Percentiles rank a stretch among this genome's conserved stretches.
These are phyloP conservation scores for Posidonia australis DNA, from an alignment of 106 monocot genomes.

Conservation along the genomic window DNA sequence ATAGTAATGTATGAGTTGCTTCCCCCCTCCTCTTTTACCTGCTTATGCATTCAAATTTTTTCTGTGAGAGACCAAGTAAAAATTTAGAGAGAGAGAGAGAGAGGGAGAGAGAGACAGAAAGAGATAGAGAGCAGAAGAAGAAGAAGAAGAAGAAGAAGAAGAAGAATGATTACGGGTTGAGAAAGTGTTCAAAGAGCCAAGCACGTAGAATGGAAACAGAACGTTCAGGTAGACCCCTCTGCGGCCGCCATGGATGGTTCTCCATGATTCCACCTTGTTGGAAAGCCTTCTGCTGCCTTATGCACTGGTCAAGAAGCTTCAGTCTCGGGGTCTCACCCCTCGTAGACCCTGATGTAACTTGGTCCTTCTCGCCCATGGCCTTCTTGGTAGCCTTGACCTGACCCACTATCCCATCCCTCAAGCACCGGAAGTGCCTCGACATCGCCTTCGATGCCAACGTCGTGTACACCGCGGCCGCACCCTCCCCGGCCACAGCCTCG, in stretches of 20 bases:
- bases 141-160: no score
- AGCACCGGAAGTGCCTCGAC: conserved; percentile 67
- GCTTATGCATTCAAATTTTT: no score
- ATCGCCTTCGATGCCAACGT: conserved; percentile 68
- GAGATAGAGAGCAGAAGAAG: background rate
- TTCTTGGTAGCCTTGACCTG: conserved; percentile 54
- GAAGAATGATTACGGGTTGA: conserved; percentile 49
- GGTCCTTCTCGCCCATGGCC: conserved; percentile 63
- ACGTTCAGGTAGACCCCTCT: conserved; percentile 76
- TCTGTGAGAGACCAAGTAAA: no score
- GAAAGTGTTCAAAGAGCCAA: conserved; percentile 95
- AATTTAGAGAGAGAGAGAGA: background rate
- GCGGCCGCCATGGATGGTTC: conserved; percentile 71
- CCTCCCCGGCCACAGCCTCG: conserved; percentile 62
- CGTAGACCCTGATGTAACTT: conserved; percentile 26
- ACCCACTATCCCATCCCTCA: conserved; percentile 62
- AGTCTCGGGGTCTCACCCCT: conserved; percentile 82
- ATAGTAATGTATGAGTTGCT: no score
- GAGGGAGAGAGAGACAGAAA: no score
- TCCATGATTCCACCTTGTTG: conserved; percentile 51
- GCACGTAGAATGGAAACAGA: conserved; percentile 66
- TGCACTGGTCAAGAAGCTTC: conserved; percentile 63
- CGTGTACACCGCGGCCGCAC: conserved; percentile 48
- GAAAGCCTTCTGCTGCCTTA: conserved; percentile 61
- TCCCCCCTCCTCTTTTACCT: no score